These are phyloP conservation scores for Rosa rugosa DNA, from an alignment of 306 rosid species.

Conservation along the genomic window DNA sequence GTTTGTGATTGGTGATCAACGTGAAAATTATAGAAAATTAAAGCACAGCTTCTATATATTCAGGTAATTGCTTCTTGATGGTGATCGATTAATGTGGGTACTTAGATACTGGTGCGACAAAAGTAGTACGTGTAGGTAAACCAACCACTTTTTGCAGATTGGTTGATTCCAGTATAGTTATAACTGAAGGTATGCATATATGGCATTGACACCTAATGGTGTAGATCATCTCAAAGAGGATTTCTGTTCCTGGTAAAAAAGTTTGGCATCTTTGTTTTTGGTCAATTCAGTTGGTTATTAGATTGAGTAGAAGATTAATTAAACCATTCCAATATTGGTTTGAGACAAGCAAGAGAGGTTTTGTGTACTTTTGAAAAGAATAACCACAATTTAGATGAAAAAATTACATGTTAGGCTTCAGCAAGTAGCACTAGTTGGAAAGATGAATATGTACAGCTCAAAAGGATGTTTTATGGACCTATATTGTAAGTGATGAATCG, in stretches of 20 bases:
- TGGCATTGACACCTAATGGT: background rate
- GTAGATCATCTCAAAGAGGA: background rate
- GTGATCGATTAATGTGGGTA: background rate
- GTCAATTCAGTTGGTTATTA: background rate
- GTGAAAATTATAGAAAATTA: background rate
- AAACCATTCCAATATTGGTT: background rate
- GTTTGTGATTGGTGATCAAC: background rate
- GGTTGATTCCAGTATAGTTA: background rate
- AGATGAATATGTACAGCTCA: background rate
- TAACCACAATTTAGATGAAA: background rate
- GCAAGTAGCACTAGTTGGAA: background rate
- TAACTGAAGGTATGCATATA: background rate
- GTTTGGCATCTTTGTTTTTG: background rate
- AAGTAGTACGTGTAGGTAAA: slow-evolving; percentile 1
- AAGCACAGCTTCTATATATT: background rate
- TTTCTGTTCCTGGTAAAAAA: slow-evolving; percentile 6
- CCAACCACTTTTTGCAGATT: background rate
- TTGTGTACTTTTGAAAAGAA: background rate
- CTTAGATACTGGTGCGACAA: background rate
- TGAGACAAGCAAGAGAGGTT: background rate
- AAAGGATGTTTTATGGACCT: background rate
- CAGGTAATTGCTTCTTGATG: background rate
- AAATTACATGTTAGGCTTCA: background rate
- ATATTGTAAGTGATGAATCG: background rate
- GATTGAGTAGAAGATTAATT: background rate